Conservation (phyloP, 1,284 basidiomycete genomes). For the Tremellales sp. region DNA sequence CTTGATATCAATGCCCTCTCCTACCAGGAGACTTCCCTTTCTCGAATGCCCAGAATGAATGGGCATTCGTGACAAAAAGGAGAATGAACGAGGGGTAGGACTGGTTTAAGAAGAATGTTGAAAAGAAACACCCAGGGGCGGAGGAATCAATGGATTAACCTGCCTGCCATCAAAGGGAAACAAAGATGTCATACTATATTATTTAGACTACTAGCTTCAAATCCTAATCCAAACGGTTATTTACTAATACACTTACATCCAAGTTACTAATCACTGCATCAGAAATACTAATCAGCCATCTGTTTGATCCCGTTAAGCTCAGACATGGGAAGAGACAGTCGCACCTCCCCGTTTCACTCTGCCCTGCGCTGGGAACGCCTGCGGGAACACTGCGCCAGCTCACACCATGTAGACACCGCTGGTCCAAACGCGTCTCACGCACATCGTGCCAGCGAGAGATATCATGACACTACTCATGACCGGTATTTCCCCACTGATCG, state of each 20-base stretch:
- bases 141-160: not conserved
- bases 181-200: not conserved
- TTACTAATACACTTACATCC: not conserved
- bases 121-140: not conserved
- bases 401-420: too few species aligned
- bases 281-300: too few species aligned
- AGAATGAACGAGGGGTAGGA: conserved; percentile 6
- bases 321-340: too few species aligned
- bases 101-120: not conserved
- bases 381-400: too few species aligned
- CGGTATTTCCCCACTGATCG: too few species aligned
- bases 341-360: too few species aligned
- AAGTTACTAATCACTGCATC: not conserved
- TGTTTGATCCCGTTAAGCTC: too few species aligned
- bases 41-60: conserved; percentile 25
- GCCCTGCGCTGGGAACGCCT: too few species aligned
- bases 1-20: conserved; percentile 38
- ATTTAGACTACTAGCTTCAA: not conserved
- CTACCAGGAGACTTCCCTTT: conserved; percentile 43
- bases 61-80: not conserved
- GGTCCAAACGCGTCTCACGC: too few species aligned
- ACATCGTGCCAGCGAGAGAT: too few species aligned
- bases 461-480: too few species aligned
- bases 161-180: not conserved
- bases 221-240: not conserved